Evolutionary conservation across 108 stramenopile species (phyloP), one percentile per base, ranked within the genome.

Genomic region (Conticribra guillardii): DNA sequence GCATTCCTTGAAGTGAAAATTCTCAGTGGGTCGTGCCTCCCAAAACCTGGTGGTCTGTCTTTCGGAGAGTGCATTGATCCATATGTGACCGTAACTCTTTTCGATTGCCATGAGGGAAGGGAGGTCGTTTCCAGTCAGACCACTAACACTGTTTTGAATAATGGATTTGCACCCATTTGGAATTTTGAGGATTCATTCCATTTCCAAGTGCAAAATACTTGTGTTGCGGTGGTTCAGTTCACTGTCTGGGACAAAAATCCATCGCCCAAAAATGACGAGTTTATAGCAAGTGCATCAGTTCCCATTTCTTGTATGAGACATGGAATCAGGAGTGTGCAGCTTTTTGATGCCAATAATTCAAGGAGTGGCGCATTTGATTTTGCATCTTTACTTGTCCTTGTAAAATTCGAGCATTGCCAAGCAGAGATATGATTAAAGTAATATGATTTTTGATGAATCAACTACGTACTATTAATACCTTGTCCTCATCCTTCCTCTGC

Each of bases 1-100:
- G 53, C 79, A 46, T 76, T 76, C 18, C 33, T 94, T 2, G 68
- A 60, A 29, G 69, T 94, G 9, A 84, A 80, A 53, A 77, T 94
- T 31, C 72, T 94, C 49, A 76, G 80, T 60, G 93, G 84, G 4
- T 82, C 81, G 45, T 94, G 93, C 64, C 60, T 94, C 30, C 94
- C 94, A 44, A 96, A 96, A 69, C 89, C 94, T 5, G 54, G 71
- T 16, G 94, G 94, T 8, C 59, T 64, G 51, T 82, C 78, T 16
- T 63, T 50, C 27, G 94, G 94, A 24, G 91, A 96, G 71, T 76
- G 75, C 55, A 86, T 96, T 54, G 89, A 96, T 64, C 91, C 94
- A 4, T 96, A 91, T 48, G 84, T 96, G 14, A 74, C 54, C 82
- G 87, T 79, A 73, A 87, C 46, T 71, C 85, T 61, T 46, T 87